A percentile compares a stretch with the other conserved stretches of the same genome.
Conservation (phyloP, 2,329 filamentous ascomycete species). For the Exophiala lecanii-corni region DNA sequence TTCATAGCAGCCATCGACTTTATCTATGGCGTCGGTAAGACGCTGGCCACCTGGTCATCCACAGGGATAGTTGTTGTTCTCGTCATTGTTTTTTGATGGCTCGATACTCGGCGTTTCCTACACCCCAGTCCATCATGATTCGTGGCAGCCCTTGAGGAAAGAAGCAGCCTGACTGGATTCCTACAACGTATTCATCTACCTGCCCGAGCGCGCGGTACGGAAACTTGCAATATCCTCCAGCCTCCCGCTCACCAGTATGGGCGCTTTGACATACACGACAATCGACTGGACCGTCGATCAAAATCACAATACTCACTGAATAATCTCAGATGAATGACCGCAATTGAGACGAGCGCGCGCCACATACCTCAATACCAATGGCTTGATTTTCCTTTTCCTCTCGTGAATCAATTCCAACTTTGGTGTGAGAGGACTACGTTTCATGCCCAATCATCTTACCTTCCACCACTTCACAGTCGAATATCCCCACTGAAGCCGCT, state of each 20-base stretch:
- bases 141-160: constrained; percentile 10
- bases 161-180: constrained; percentile 13
- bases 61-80: constrained; percentile 6
- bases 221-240: constrained; percentile 6
- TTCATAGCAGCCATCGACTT: constrained; percentile 2
- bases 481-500: no score
- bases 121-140: constrained; percentile 11
- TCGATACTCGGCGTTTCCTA: constrained; percentile 10
- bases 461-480: no score
- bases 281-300: constrained; percentile 9
- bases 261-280: constrained; percentile 10
- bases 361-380: constrained; percentile 7
- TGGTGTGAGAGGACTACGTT: no score
- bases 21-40: constrained; percentile 19
- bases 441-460: no score
- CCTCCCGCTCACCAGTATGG: constrained; percentile 2
- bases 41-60: constrained; percentile 23
- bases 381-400: constrained; percentile 4
- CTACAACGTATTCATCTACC: constrained; percentile 2
- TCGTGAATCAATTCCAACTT: constrained; percentile 9
- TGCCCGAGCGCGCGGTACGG: constrained; percentile 20
- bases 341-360: constrained; percentile 8
- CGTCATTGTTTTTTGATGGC: constrained; percentile 11
- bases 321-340: background rate
- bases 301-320: background rate